Evolutionary conservation across 495 filamentous ascomycete genomes (phyloP), one percentile per base, ranked within the genome.

Genomic region (Podospora didyma): DNA sequence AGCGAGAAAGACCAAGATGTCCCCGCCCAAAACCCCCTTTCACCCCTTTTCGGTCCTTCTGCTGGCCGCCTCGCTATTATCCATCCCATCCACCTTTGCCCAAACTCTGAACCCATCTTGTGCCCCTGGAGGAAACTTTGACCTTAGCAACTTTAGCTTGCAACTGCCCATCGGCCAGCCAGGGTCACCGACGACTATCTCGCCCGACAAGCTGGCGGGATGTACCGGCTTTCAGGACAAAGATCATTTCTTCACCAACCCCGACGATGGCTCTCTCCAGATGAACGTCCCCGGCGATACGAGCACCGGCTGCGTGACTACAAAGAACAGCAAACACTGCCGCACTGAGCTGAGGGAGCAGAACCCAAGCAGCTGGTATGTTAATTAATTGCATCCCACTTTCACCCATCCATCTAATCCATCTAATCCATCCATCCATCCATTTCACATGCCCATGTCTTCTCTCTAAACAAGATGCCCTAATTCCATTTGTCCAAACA

Each of bases 291-390:
- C 68, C 1, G 67, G 67, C 22, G 55, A 42, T 20, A 62, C 69
- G 2, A 42, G 39, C 39, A 42, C 58, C 35, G 68, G 66, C 46
- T 76, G 73, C 54, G 69, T 70, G 7, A 74, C 67, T 20, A 74
- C 73, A 7, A 46, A 63, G 11, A 62, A 68, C 53, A 70, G 66
- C 62, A 17, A 65, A 51, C 73, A 76, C 54, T 76, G 73, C 63
- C 69, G 73, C 24, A 76, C 72, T 16, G 73, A 76, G 59, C 57
- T 76, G 6, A 66, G 72, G 3, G 73, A 76, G 55, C 44, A 50
- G n/a, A 46, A 54, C 44, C 69, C 67, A 24, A 31, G 46, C n/a
- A 53, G 21, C 17, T 42, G 51, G 51, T 42, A 31, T 17, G 23
- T 5, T 14, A 9, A n/a, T 37, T 24, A 66, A 57, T 20, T 73